phyloP scores from a whole-genome alignment of 768 basidiomycete species.

The Xanthoconium stramineum region DNA sequence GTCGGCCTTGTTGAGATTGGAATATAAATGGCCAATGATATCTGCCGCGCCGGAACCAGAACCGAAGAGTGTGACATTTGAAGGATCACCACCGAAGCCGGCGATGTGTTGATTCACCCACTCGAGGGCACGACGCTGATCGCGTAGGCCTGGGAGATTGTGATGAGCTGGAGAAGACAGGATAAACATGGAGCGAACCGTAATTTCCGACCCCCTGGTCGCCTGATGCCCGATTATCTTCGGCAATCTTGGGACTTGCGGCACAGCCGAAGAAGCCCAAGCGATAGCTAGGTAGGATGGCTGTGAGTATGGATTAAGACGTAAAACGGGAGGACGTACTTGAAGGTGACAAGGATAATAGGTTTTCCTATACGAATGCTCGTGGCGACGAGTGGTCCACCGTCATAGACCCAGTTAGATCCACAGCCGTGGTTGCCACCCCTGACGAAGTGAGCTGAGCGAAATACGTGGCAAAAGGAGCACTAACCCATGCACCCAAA shows the following conservation, averaged over 20 bases:
- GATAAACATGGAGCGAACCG: conserved; percentile 40
- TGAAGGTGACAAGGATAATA: conserved; percentile 69
- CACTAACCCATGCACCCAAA: conserved; percentile 82
- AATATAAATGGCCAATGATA: conserved; percentile 61
- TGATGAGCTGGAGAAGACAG: conserved; percentile 1
- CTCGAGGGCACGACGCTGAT: conserved; percentile 61
- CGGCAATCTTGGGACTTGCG: conserved; percentile 59
- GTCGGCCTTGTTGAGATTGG: conserved; percentile 51
- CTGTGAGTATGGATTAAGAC: conserved; percentile 11
- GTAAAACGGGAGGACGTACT: conserved; percentile 46
- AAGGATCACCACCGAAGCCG: conserved; percentile 66
- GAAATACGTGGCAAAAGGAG: conserved; percentile 5
- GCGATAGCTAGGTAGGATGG: conserved; percentile 53
- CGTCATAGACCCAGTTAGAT: conserved; percentile 76
- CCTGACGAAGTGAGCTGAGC: conserved; percentile 37
- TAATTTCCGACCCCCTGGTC: conserved; percentile 78
- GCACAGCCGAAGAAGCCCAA: conserved; percentile 76
- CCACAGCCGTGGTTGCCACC: conserved; percentile 73
- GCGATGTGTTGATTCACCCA: conserved; percentile 60
- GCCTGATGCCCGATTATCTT: conserved; percentile 62
- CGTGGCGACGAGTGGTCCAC: conserved; percentile 65
- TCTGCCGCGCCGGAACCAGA: conserved; percentile 47
- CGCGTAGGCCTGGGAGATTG: conserved; percentile 48
- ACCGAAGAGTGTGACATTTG: conserved; percentile 41
- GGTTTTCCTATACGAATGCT: conserved; percentile 63